Evolutionary conservation across 2,329 filamentous ascomycete species (phyloP).

Genomic region (Dactylellina cionopaga): DNA sequence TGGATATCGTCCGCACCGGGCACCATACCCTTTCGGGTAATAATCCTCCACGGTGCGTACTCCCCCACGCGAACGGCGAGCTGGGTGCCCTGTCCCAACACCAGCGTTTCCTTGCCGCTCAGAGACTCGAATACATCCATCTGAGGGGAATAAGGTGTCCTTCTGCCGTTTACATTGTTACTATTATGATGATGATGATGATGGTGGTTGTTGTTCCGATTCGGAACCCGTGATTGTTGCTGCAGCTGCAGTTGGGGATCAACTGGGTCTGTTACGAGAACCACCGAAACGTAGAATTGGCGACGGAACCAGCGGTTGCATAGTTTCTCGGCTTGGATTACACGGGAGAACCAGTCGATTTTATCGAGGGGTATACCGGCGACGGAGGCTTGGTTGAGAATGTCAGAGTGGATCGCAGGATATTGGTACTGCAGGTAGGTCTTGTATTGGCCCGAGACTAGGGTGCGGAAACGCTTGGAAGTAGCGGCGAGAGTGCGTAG

Average conservation of each 20-base stretch:
- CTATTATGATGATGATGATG: neutral
- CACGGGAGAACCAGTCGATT: constrained; percentile 22
- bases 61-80: constrained; percentile 25
- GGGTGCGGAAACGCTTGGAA: constrained; percentile 17
- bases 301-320: constrained; percentile 27
- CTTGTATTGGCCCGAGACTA: constrained; percentile 33
- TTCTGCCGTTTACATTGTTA: neutral
- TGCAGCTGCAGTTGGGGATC: too few relatives aligned
- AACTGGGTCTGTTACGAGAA: too few relatives aligned
- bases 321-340: constrained; percentile 18
- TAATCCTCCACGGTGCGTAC: constrained; percentile 14
- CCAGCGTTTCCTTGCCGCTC: constrained; percentile 29
- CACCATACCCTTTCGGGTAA: constrained; percentile 15
- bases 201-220: constrained; percentile 1
- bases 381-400: neutral
- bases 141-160: constrained; percentile 5
- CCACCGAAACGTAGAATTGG: constrained; percentile 26
- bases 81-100: constrained; percentile 9
- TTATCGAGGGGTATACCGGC: neutral
- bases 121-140: constrained; percentile 16
- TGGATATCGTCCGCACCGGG: constrained; percentile 21
- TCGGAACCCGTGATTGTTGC: neutral
- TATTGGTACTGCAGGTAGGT: constrained; percentile 43
- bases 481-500: constrained; percentile 17
- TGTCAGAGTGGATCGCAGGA: constrained; percentile 19